Evolutionary conservation across 1,284 basidiomycete genomes (phyloP).

Genomic region (Rhodotorula sp.): DNA sequence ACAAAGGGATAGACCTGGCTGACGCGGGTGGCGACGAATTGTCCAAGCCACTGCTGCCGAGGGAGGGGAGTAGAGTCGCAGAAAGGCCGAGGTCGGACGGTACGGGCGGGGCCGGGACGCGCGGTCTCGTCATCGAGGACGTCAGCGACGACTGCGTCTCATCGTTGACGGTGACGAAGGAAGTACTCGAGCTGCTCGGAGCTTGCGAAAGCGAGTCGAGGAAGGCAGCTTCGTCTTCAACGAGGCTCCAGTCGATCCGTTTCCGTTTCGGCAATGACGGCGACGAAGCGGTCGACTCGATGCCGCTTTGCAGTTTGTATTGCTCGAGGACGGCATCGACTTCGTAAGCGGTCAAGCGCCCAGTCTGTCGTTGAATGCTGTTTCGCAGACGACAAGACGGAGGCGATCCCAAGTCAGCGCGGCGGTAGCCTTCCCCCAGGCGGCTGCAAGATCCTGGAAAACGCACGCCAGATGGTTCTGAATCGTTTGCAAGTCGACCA

Average conservation of each 20-base stretch:
- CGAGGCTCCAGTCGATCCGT: conserved; percentile 22
- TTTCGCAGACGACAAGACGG: too few relatives aligned
- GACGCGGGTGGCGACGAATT: background rate
- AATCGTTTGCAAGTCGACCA: conserved; percentile 25
- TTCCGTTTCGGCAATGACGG: conserved; percentile 12
- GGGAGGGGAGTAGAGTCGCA: background rate
- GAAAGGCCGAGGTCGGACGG: background rate
- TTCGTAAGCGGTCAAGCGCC: conserved; percentile 21
- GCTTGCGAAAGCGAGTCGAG: background rate
- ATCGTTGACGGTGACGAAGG: conserved; percentile 1
- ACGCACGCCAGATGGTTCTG: conserved; percentile 30
- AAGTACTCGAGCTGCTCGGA: background rate
- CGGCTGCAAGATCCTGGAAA: too few relatives aligned
- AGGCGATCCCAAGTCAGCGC: too few relatives aligned
- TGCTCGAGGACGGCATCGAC: conserved; percentile 31
- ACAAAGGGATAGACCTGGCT: background rate
- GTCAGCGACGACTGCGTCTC: background rate
- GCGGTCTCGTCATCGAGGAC: background rate
- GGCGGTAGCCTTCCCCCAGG: background rate
- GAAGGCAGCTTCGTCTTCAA: background rate
- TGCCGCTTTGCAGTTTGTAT: conserved; percentile 19
- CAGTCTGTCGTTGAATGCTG: conserved; percentile 27
- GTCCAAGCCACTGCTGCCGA: background rate
- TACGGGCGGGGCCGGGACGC: background rate
- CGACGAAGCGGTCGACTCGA: background rate